Evolutionary conservation across 495 filamentous ascomycete species (phyloP).

Genomic region (Aspergillus heteromorphus): DNA sequence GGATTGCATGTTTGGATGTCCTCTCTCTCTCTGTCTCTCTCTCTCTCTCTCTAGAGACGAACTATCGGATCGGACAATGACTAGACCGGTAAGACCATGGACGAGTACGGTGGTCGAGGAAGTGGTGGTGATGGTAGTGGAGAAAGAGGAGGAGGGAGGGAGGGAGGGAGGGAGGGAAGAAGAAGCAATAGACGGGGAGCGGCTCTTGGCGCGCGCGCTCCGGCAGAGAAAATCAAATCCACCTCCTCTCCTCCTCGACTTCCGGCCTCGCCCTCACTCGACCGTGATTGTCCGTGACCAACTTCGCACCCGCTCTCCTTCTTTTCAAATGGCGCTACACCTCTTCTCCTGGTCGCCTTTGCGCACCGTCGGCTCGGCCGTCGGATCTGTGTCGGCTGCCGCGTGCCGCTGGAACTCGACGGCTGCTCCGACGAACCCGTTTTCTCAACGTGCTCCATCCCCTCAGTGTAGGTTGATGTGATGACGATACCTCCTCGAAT

Average conservation of each 20-base stretch:
- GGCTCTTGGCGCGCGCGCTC: conserved; percentile 27
- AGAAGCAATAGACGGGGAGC: not conserved
- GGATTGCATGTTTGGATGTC: conserved; percentile 62
- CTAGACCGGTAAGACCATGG: not conserved
- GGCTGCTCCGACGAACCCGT: conserved; percentile 26
- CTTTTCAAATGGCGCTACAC: conserved; percentile 36
- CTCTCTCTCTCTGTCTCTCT: not conserved
- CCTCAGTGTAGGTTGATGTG: conserved; percentile 18
- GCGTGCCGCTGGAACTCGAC: conserved; percentile 41
- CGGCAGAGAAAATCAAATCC: conserved; percentile 21
- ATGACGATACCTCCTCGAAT: not conserved
- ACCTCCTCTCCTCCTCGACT: conserved; percentile 12
- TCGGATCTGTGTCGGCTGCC: conserved; percentile 11
- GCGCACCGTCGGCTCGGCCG: conserved; percentile 21
- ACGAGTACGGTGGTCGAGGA: too few species aligned
- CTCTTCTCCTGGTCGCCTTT: conserved; percentile 29
- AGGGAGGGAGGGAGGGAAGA: conserved; percentile 11
- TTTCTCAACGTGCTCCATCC: conserved; percentile 19
- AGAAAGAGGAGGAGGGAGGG: conserved; percentile 6
- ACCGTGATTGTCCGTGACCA: not conserved
- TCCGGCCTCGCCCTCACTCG: conserved; percentile 2
- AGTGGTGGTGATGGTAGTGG: too few species aligned
- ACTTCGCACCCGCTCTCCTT: not conserved
- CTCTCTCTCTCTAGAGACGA: too few species aligned
- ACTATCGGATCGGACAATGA: not conserved